A percentile compares a stretch with the other conserved stretches of the same genome.
Evolutionary conservation across 1,284 basidiomycete genomes (phyloP).

Genomic region (Cryptococcus sp.): DNA sequence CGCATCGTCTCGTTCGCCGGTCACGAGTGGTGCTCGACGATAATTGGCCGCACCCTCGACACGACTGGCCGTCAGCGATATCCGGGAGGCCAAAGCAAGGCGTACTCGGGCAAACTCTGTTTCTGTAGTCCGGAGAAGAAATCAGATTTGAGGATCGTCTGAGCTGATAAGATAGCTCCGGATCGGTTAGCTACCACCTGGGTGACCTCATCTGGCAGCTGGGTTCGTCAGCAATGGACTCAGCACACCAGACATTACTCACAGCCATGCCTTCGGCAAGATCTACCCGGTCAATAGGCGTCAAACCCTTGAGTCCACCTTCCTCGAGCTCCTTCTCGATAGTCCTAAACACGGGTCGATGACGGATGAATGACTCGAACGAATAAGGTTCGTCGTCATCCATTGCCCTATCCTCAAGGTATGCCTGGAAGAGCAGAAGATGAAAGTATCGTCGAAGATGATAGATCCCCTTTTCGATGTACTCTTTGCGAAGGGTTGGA

Average conservation of each 20-base stretch:
- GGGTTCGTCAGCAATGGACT: neutral
- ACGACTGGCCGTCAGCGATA: slow-evolving; percentile 55
- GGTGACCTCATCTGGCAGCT: slow-evolving; percentile 74
- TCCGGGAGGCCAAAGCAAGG: slow-evolving; percentile 7
- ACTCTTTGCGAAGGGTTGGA: slow-evolving; percentile 61
- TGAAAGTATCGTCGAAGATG: slow-evolving; percentile 83
- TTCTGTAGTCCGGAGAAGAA: slow-evolving; percentile 94
- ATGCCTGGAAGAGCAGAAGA: slow-evolving; percentile 90
- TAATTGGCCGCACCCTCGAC: slow-evolving; percentile 93
- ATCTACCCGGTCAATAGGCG: slow-evolving; percentile 75
- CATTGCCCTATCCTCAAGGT: slow-evolving; percentile 77
- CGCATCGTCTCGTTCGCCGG: slow-evolving; percentile 41
- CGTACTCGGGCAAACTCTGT: slow-evolving; percentile 86
- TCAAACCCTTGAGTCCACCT: slow-evolving; percentile 75
- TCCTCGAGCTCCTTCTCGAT: slow-evolving; percentile 85
- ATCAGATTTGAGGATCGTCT: slow-evolving; percentile 86
- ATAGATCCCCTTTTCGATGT: slow-evolving; percentile 73
- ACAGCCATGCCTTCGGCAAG: slow-evolving; percentile 70
- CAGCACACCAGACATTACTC: slow-evolving; percentile 20
- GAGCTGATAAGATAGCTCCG: slow-evolving; percentile 74
- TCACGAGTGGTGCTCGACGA: slow-evolving; percentile 63
- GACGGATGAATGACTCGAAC: slow-evolving; percentile 75
- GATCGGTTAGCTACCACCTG: slow-evolving; percentile 77
- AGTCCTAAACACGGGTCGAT: slow-evolving; percentile 89
- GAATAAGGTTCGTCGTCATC: slow-evolving; percentile 72